Evolutionary conservation across 78 protist genomes (phyloP), one percentile per base, ranked within the genome.

Genomic region (Dictyostelium purpureum): DNA sequence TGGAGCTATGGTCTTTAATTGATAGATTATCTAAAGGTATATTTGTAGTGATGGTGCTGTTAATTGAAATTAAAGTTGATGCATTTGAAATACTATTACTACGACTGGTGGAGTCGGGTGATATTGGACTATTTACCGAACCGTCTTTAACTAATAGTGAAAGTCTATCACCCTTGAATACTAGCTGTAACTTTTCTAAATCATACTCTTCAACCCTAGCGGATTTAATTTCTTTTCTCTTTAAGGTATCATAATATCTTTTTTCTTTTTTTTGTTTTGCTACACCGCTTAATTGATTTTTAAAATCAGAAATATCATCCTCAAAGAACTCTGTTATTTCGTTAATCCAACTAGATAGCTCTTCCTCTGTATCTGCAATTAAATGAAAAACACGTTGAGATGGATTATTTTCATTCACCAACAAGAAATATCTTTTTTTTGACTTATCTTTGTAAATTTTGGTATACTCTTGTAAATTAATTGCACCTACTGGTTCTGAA

Each of bases 261-360:
- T 70, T 33, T 35, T 83, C 43, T n/a, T 42, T 35, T 24, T 67
- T 51, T 69, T 31, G 33, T 24, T 40, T 69, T 40, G 76, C n/a
- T 18, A 69, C n/a, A 35, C n/a, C 40, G n/a, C 7, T 70, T 12
- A 83, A 57, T 33, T 83, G 79, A n/a, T 71, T 47, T 16, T 83
- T 83, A 24, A 83, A 56, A 57, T 83, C 90, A 10, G 69, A 69
- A 54, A 83, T 26, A 71, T 83, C 90, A 40, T 75, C 90, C 26
- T 83, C 71, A 43, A 83, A 83, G 24, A 83, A 83, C 6, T 74
- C 63, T 3, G 73, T 83, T 24, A 83, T 83, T 16, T 56, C 78
- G 10, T 9, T 56, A 4, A 71, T 83, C 90, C 90, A 83, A 2
- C 40, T 28, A 24, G 52, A 70, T 73, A 70, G 49, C 5, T 83